phyloP scores from a whole-genome alignment of 2,329 filamentous ascomycete species.

The Coniochaeta sp. region DNA sequence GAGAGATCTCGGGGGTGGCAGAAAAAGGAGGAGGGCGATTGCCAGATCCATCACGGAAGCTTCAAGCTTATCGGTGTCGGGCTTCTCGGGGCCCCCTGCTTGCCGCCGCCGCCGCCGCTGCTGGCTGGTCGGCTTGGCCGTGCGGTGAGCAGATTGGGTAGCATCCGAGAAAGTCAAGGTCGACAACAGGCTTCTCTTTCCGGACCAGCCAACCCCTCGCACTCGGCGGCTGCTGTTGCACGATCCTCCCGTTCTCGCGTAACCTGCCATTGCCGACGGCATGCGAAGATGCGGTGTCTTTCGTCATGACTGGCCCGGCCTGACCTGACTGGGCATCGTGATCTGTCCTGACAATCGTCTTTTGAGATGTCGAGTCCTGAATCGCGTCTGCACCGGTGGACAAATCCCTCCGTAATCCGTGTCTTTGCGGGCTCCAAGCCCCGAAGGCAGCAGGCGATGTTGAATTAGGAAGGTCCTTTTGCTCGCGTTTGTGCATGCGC shows the following conservation, averaged over 20 bases:
- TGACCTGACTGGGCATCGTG: too few species aligned
- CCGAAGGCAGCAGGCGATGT: background rate
- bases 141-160: background rate
- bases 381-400: background rate
- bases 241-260: background rate
- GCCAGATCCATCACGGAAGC: constrained; percentile 1
- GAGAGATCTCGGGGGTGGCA: background rate
- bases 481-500: background rate
- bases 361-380: too few species aligned
- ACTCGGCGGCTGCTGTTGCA: background rate
- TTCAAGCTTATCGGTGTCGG: background rate
- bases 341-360: background rate
- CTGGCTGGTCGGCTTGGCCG: background rate
- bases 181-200: background rate
- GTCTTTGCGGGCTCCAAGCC: too few species aligned
- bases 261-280: background rate
- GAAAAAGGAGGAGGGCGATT: background rate
- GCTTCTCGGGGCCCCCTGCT: too few species aligned
- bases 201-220: background rate
- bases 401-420: background rate
- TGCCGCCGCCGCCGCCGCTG: too few species aligned
- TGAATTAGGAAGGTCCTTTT: constrained; percentile 3
- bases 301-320: background rate
- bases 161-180: background rate
- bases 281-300: background rate